Evolutionary conservation across 2,329 filamentous ascomycete genomes (phyloP), one percentile per base, ranked within the genome.

Genomic region (Xylaria sp.): DNA sequence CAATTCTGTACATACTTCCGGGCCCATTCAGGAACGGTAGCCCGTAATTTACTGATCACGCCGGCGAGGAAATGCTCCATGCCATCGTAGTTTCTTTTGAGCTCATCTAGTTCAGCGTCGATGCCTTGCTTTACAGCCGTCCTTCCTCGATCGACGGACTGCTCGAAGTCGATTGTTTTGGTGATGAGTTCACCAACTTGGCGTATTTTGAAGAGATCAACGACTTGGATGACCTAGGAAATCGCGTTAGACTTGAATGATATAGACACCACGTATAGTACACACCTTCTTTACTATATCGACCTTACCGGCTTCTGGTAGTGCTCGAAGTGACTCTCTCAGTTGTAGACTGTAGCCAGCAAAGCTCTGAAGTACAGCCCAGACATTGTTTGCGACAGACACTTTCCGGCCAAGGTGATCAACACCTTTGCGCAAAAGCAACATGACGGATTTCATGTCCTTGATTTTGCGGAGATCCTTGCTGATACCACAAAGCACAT

Each of bases 91-190:
- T 79, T 84, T 61, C 84, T 81, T 71, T 92, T 96, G 66, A 93
- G 79, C 19, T 83, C 79, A 69, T 99, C 94, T 0, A 99, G 81
- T 48, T 88, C 82, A 34, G 79, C 74, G 69, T 94, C 88, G 11
- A 96, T 76, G 0, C 91, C 90, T 18, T 81, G 74, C 54, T 83
- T 84, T 10, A 99, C 86, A 2, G 91, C 85, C 1, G 88, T 90
- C 23, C 89, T 85, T 58, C 84, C 83, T 64, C 88, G 84, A 52
- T 86, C 80, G 58, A 85, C 84, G 0, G 91, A 93, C 60, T 85
- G 81, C 37, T 92, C 83, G 66, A 97, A 92, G 70, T 97, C 91
- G 53, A 96, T 83, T 11, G 86, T 88, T 57, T 87, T 83, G 48
- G 84, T 83, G 55, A 97, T 89, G 59, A 85, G 78, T 56, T 85